Evolutionary conservation across 2,329 filamentous ascomycete species (phyloP), one percentile per base, ranked within the genome.

Genomic region (Cercospora sp.): DNA sequence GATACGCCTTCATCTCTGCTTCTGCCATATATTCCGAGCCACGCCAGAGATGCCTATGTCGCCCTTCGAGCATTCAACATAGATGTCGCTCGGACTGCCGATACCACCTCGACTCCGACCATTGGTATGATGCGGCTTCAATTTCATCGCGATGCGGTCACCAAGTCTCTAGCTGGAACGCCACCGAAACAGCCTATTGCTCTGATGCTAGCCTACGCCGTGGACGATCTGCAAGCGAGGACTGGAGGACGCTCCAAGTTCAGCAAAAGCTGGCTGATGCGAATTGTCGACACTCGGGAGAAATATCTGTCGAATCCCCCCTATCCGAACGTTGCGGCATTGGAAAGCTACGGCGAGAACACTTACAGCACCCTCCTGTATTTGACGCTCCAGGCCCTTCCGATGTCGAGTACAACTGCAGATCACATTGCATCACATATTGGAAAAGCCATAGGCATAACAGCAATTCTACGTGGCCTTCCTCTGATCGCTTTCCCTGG

Each of bases 341-440:
- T 98, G 62, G 95, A 99, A 77, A 90, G 88, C 58, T 97, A 98
- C 77, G 92, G 92, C 0, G 95, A 99, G 80, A 93, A 93, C 74
- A 98, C 95, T 1, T 98, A 98, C 81, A 93, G 93, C 18, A 97
- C 93, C 0, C 84, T 98, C 55, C 88, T 97, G 80, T 99, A 99
- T 79, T 86, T 96, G 70, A 94, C 91, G 0, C 82, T 98, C 43
- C 92, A 92, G 18, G 85, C 90, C 6, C 81, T 97, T 66, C 91
- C 93, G 0, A 84, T 97, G 75, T 87, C 89, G 9, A 96, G 92
- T 1, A 85, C 97, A 75, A 90, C 94, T 26, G 88, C 93, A 51
- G 95, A 99, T 76, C 95, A 99, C 81, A 84, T 99, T 18, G 94
- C 94, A 8, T 96, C 92, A 65, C 95, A 99, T 79, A 91, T 98